Evolutionary conservation across 768 basidiomycete genomes (phyloP), one percentile per base, ranked within the genome.

Genomic region (Boletus tomentosulus): DNA sequence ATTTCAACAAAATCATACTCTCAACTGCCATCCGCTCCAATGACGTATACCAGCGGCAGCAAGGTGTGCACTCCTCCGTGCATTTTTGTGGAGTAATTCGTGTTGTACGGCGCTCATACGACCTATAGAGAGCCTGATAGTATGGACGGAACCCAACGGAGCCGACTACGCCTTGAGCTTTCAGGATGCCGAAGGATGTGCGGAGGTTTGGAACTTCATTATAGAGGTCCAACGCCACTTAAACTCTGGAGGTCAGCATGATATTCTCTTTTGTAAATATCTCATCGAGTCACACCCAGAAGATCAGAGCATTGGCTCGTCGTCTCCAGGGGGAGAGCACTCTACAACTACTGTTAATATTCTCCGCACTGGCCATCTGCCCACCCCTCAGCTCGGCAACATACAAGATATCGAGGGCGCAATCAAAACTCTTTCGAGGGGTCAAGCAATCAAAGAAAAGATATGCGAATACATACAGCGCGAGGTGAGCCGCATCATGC

Each of bases 181-280:
- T 62, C 96, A 98, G 66, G 96, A 98, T 62, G 83, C 91, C 1
- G 91, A 93, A 57, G 97, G 95, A 30, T 99, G 96, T 62, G 79
- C 85, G 31, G 94, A 98, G 74, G 91, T 98, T 46, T 99, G 97
- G 96, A 89, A 88, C 63, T 99, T 98, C 69, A 96, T 99, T 62
- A 74, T 81, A 57, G 92, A 96, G 65, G 92, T 98, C 31, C 92
- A 94, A 70, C 80, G 84, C 55, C 92, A 95, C 66, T 79, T 92
- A 78, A 83, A 82, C 61, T 71, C 72, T 25, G 74, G 74, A 70
- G 82, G 86, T 88, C 57, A 61, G 83, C 74, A 54, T 48, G 28
- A 35, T 55, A 35, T 53, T 48, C 47, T 33, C 22, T 53, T 39
- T 52, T 47, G 43, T 58, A 46, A 62, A 48, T 51, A 41, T 57